Conservation (phyloP, 768 basidiomycete genomes). For the Leccinum uliginosum region DNA sequence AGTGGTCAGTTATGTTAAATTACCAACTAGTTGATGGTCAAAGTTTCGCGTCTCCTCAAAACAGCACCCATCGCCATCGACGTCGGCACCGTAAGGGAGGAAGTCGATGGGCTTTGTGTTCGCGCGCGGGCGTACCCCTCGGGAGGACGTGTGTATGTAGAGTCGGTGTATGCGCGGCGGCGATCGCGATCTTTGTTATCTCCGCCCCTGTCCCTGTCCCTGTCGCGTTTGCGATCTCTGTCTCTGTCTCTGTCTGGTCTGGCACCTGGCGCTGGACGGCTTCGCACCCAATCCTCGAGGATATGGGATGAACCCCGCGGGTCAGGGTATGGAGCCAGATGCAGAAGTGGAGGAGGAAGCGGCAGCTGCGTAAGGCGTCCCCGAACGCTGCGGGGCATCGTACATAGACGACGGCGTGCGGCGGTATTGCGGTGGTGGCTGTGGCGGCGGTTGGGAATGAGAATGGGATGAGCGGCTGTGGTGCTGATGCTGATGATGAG, state of each 20-base stretch:
- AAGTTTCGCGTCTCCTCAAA: too few relatives aligned
- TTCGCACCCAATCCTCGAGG: neutral
- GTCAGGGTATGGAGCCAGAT: slow-evolving; percentile 1
- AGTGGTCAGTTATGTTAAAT: too few relatives aligned
- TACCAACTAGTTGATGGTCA: too few relatives aligned
- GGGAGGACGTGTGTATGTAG: neutral
- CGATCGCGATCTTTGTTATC: neutral
- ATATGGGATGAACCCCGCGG: slow-evolving; percentile 19
- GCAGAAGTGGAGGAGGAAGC: neutral
- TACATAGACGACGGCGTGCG: neutral
- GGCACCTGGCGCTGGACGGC: neutral
- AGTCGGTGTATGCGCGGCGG: neutral
- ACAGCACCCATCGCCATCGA: neutral
- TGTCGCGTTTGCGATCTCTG: too few relatives aligned
- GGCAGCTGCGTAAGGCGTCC: slow-evolving; percentile 6
- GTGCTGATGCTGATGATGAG: neutral
- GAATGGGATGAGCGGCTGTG: neutral
- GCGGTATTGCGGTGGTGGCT: neutral
- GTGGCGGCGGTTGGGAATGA: neutral
- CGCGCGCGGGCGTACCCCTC: slow-evolving; percentile 5
- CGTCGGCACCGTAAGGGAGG: neutral
- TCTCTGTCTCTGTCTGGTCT: neutral
- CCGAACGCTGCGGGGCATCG: slow-evolving; percentile 6
- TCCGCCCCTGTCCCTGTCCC: neutral
- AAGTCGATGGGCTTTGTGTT: slow-evolving; percentile 13